phyloP scores from a whole-genome alignment of 495 filamentous ascomycete genomes.

The Cercophora newfieldiana region DNA sequence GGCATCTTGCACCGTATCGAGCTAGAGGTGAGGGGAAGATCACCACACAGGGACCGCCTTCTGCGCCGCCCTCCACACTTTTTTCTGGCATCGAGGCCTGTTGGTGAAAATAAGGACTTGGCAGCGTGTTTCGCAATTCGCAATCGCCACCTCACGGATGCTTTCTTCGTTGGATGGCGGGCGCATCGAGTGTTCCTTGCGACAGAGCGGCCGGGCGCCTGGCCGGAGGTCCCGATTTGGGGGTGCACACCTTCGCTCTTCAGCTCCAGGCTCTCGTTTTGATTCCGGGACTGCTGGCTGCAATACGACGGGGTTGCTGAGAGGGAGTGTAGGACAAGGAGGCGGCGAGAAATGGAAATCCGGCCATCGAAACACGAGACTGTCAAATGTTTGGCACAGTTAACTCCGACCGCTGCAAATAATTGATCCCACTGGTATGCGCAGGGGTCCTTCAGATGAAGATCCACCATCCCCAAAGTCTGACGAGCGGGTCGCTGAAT shows the following conservation, averaged over 20 bases:
- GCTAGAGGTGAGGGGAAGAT: not conserved
- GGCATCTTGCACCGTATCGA: not conserved
- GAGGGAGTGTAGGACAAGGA: not conserved
- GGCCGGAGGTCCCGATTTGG: not conserved
- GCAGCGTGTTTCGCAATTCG: not conserved
- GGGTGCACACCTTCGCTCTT: not conserved
- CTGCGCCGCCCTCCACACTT: not conserved
- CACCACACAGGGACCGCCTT: not conserved
- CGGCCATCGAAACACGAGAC: not conserved
- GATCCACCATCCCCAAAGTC: not conserved
- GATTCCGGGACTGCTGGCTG: not conserved
- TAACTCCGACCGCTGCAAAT: not conserved
- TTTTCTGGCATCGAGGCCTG: not conserved
- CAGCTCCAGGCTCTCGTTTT: not conserved
- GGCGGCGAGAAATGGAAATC: not conserved
- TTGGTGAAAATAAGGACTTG: not conserved
- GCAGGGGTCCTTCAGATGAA: slow-evolving; percentile 5
- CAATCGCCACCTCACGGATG: too few species aligned
- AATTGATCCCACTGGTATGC: slow-evolving; percentile 10
- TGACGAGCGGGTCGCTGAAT: not conserved
- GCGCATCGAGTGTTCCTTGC: not conserved
- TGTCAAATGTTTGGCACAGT: not conserved
- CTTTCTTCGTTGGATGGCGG: not conserved
- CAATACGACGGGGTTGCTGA: not conserved
- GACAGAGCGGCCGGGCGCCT: not conserved